phyloP scores from a whole-genome alignment of 2,329 filamentous ascomycete species.

The Colletotrichum paranaense region DNA sequence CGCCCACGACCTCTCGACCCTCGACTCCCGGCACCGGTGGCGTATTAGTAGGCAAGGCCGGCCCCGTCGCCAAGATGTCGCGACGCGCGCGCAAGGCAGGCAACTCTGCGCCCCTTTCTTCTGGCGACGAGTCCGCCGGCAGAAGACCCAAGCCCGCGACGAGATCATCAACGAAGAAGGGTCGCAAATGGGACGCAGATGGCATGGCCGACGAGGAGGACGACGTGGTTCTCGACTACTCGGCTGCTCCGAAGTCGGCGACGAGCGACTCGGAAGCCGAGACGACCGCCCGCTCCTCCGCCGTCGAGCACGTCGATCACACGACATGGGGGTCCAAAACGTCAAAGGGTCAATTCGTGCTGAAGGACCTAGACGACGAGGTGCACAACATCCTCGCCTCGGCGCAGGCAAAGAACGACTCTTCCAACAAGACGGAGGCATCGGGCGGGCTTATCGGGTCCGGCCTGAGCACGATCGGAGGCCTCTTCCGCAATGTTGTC shows the following conservation, averaged over 20 bases:
- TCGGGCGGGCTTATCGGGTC: slow-evolving; percentile 79
- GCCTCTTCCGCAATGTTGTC: slow-evolving; percentile 93
- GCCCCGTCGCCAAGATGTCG: slow-evolving; percentile 81
- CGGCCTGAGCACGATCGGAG: slow-evolving; percentile 83
- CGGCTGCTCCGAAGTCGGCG: slow-evolving; percentile 66
- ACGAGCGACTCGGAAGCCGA: slow-evolving; percentile 66
- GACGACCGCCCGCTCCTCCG: slow-evolving; percentile 62
- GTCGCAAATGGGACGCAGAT: slow-evolving; percentile 92
- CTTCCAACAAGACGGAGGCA: slow-evolving; percentile 52
- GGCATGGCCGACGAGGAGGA: slow-evolving; percentile 88
- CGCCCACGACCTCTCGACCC: slow-evolving; percentile 83
- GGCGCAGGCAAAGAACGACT: slow-evolving; percentile 71
- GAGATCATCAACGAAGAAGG: slow-evolving; percentile 78
- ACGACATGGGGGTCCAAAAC: slow-evolving; percentile 88
- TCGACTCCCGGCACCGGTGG: slow-evolving; percentile 77
- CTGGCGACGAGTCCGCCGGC: slow-evolving; percentile 80
- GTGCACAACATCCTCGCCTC: slow-evolving; percentile 89
- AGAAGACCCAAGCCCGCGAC: slow-evolving; percentile 66
- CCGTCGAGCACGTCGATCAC: slow-evolving; percentile 79
- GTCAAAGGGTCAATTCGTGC: slow-evolving; percentile 89
- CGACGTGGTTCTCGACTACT: slow-evolving; percentile 88
- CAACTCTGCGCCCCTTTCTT: slow-evolving; percentile 78
- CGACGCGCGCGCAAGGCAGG: slow-evolving; percentile 78
- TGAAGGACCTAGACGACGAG: slow-evolving; percentile 94
- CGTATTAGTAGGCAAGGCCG: slow-evolving; percentile 77